Evolutionary conservation across 2,329 filamentous ascomycete genomes (phyloP).

Genomic region (Colletotrichum orbiculare): DNA sequence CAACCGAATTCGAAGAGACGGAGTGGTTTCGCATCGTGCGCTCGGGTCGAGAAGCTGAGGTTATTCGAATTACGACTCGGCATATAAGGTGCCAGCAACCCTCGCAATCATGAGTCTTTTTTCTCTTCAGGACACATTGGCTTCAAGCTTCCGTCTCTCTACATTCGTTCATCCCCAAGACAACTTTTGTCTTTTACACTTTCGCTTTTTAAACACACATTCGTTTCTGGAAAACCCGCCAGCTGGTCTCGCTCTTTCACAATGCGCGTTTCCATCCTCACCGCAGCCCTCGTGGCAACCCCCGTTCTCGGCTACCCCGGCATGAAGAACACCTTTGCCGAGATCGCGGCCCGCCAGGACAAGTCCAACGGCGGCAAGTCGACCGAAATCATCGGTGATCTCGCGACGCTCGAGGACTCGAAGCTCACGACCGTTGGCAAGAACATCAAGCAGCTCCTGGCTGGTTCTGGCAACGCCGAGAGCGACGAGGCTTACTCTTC

Average conservation of each 20-base stretch:
- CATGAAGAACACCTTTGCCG: constrained; percentile 35
- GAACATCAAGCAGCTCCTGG: constrained; percentile 40
- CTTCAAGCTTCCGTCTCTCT: not conserved
- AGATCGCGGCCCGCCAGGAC: constrained; percentile 31
- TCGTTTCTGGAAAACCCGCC: not conserved
- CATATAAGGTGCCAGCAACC: not conserved
- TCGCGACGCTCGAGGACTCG: constrained; percentile 43
- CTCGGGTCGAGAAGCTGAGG: not conserved
- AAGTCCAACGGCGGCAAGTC: constrained; percentile 13
- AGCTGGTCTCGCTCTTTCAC: constrained; percentile 14
- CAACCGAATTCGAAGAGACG: not conserved
- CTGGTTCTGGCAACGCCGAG: constrained; percentile 42
- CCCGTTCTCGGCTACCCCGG: constrained; percentile 34
- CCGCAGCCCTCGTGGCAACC: constrained; percentile 26
- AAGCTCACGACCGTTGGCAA: constrained; percentile 48
- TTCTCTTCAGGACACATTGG: constrained; percentile 1
- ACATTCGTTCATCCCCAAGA: constrained; percentile 10
- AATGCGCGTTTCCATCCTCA: constrained; percentile 30
- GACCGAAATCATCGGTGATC: constrained; percentile 49
- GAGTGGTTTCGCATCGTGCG: not conserved
- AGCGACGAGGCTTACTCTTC: constrained; percentile 37
- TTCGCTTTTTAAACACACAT: not conserved
- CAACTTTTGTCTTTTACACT: not conserved
- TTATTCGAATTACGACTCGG: not conserved
- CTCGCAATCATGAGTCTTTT: not conserved